phyloP scores from a whole-genome alignment of 2,329 filamentous ascomycete genomes.

The Epichloe gansuensis region DNA sequence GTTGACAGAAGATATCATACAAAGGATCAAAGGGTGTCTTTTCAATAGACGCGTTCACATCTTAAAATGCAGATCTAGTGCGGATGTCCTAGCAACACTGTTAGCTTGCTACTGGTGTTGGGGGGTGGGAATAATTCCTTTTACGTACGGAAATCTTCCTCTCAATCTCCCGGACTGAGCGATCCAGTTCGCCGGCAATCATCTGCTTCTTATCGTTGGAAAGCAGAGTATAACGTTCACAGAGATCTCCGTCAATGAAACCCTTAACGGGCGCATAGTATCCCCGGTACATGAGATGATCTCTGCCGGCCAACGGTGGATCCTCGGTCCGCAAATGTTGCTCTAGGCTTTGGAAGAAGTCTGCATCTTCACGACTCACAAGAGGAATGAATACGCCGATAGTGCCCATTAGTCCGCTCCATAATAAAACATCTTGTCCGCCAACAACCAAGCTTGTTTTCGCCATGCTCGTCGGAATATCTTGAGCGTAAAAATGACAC shows the following conservation, averaged over 20 bases:
- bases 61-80: slow-evolving; percentile 45
- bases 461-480: slow-evolving; percentile 80
- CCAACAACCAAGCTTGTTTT: slow-evolving; percentile 85
- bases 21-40: slow-evolving; percentile 5
- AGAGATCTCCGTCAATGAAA: slow-evolving; percentile 91
- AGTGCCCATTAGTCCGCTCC: slow-evolving; percentile 89
- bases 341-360: slow-evolving; percentile 94
- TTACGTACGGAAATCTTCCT: slow-evolving; percentile 66
- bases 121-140: background rate
- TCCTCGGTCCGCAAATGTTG: slow-evolving; percentile 78
- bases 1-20: slow-evolving; percentile 11
- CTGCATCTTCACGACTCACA: slow-evolving; percentile 78
- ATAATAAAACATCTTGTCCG: slow-evolving; percentile 80
- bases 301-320: slow-evolving; percentile 75
- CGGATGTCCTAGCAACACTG: slow-evolving; percentile 35
- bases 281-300: slow-evolving; percentile 88
- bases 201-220: slow-evolving; percentile 84
- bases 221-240: slow-evolving; percentile 78
- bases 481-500: slow-evolving; percentile 80
- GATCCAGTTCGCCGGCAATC: slow-evolving; percentile 86
- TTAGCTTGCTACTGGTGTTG: slow-evolving; percentile 12
- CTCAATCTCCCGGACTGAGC: slow-evolving; percentile 85
- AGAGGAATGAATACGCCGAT: slow-evolving; percentile 91
- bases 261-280: slow-evolving; percentile 97
- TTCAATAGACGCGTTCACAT: background rate